Evolutionary conservation across 2,329 filamentous ascomycete species (phyloP).

Genomic region (Mycosphaerella sp.): DNA sequence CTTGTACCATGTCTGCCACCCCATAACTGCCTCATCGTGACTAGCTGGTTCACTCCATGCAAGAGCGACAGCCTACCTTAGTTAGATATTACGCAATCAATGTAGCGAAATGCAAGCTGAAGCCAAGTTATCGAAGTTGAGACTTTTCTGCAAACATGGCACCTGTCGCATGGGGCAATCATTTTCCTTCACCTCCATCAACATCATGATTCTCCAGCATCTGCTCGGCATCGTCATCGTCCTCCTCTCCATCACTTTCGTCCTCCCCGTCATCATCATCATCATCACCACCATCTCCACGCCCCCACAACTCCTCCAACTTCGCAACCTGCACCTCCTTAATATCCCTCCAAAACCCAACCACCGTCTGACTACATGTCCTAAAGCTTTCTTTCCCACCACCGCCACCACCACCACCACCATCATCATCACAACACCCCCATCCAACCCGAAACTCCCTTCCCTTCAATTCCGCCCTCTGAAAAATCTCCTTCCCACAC

Average conservation of each 20-base stretch:
- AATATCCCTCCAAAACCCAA: not conserved
- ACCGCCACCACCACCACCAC: too few species aligned
- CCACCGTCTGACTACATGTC: not conserved
- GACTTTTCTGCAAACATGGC: too few species aligned
- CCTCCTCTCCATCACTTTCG: not conserved
- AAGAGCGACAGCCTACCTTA: not conserved
- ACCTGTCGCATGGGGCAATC: too few species aligned
- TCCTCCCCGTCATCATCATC: not conserved
- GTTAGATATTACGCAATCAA: too few species aligned
- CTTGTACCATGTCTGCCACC: not conserved
- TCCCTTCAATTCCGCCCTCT: not conserved
- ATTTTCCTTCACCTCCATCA: too few species aligned
- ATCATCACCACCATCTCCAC: not conserved
- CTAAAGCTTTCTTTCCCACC: too few species aligned
- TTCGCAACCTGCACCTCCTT: not conserved
- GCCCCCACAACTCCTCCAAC: not conserved
- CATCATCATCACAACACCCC: not conserved
- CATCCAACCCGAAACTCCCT: not conserved
- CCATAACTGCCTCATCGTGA: not conserved
- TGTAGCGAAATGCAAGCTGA: too few species aligned
- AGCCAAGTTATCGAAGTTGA: too few species aligned
- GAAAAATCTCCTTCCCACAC: not conserved
- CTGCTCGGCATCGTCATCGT: not conserved
- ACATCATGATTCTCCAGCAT: not conserved
- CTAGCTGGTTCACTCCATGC: not conserved